Evolutionary conservation across 169 alveolate species (phyloP).

Genomic region (Perkinsus olseni): DNA sequence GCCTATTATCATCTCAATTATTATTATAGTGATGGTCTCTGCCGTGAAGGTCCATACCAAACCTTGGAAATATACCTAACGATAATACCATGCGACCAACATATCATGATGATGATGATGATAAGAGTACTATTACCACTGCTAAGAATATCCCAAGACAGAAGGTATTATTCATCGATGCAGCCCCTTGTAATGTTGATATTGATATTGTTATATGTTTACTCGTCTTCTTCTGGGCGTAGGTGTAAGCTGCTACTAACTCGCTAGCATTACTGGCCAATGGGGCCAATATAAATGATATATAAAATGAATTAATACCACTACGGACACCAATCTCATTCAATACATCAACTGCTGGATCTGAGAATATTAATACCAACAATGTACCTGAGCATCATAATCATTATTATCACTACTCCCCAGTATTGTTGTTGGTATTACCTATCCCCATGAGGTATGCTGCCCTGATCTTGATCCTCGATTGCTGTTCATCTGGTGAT

Average conservation of each 20-base stretch:
- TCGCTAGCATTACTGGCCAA: constrained; percentile 7
- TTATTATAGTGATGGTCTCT: constrained; percentile 19
- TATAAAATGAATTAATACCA: constrained; percentile 23
- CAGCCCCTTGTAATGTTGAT: constrained; percentile 7
- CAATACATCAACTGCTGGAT: constrained; percentile 19
- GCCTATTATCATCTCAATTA: constrained; percentile 4
- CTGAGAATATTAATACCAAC: neutral
- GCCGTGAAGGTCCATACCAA: constrained; percentile 30
- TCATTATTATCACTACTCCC: neutral
- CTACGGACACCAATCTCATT: constrained; percentile 18
- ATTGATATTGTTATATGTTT: neutral
- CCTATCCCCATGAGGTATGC: constrained; percentile 15
- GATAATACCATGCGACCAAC: too few species aligned
- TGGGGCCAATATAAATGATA: constrained; percentile 27
- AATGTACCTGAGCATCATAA: neutral
- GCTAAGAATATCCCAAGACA: constrained; percentile 31
- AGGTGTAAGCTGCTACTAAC: constrained; percentile 23
- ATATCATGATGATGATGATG: too few species aligned
- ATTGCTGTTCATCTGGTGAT: constrained; percentile 7
- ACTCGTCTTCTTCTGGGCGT: constrained; percentile 4
- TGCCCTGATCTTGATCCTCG: neutral
- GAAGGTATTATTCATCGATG: constrained; percentile 35
- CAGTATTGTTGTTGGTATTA: neutral
- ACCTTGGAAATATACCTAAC: constrained; percentile 17
- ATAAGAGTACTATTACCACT: too few species aligned